Evolutionary conservation across 495 filamentous ascomycete species (phyloP).

Genomic region (Cenococcum geophilum): DNA sequence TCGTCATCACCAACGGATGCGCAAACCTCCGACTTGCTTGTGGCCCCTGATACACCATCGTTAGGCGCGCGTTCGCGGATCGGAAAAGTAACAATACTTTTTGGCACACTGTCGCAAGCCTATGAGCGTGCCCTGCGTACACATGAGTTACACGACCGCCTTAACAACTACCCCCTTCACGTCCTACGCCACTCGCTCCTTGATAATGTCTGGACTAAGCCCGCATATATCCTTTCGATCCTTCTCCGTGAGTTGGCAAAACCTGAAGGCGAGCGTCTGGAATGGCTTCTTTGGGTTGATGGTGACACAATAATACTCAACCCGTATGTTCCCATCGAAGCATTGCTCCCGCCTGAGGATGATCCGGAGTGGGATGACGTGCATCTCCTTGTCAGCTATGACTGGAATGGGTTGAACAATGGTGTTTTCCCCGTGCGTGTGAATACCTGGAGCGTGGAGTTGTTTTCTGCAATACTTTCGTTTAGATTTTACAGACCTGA

Average conservation of each 20-base stretch:
- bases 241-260: slow-evolving; percentile 47
- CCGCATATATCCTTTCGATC: slow-evolving; percentile 45
- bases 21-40: not conserved
- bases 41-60: not conserved
- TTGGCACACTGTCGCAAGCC: slow-evolving; percentile 29
- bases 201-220: slow-evolving; percentile 44
- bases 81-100: slow-evolving; percentile 35
- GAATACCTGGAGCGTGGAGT: slow-evolving; percentile 45
- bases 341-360: slow-evolving; percentile 46
- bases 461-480: slow-evolving; percentile 44
- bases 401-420: slow-evolving; percentile 53
- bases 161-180: slow-evolving; percentile 36
- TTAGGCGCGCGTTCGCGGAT: slow-evolving; percentile 9
- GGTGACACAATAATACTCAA: slow-evolving; percentile 47
- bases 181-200: slow-evolving; percentile 33
- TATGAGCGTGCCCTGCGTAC: slow-evolving; percentile 37
- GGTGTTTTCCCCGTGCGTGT: slow-evolving; percentile 50
- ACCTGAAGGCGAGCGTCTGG: slow-evolving; percentile 42
- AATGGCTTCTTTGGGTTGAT: slow-evolving; percentile 53
- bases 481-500: slow-evolving; percentile 43
- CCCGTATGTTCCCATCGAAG: slow-evolving; percentile 46
- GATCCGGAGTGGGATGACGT: slow-evolving; percentile 39
- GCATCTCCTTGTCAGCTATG: slow-evolving; percentile 45
- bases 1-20: not conserved
- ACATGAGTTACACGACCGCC: slow-evolving; percentile 34